Percentiles rank a stretch among this genome's conserved stretches.
Conservation (phyloP, 1,284 basidiomycete species). For the Volvariella surrecta region DNA sequence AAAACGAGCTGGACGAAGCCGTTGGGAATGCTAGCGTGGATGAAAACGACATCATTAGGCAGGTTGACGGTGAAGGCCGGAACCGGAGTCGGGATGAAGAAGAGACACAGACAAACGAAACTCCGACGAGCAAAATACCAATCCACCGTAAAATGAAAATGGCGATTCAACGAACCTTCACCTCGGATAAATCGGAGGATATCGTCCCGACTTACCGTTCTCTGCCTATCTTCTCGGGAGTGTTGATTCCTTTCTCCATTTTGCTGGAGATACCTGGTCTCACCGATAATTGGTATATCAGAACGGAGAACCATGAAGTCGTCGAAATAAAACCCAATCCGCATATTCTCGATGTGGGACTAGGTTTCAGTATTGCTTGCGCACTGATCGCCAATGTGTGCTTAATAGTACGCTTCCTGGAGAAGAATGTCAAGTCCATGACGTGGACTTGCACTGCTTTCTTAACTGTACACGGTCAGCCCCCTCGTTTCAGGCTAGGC, state of each 20-base stretch:
- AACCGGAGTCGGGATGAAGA: too few relatives aligned
- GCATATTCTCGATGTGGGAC: conserved; percentile 48
- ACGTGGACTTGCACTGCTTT: conserved; percentile 59
- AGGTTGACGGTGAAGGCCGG: too few relatives aligned
- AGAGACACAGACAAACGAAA: too few relatives aligned
- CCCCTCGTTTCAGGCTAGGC: not conserved
- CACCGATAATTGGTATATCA: conserved; percentile 63
- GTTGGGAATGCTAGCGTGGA: too few relatives aligned
- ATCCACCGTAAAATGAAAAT: too few relatives aligned
- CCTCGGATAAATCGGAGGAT: not conserved
- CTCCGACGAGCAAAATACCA: too few relatives aligned
- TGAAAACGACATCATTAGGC: too few relatives aligned
- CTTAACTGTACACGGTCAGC: conserved; percentile 58
- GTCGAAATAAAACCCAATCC: conserved; percentile 50
- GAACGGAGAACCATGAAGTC: conserved; percentile 35
- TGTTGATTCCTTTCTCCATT: conserved; percentile 71
- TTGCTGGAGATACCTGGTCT: conserved; percentile 75
- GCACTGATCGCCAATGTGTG: conserved; percentile 65
- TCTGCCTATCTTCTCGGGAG: conserved; percentile 61
- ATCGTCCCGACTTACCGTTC: conserved; percentile 35
- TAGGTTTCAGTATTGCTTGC: conserved; percentile 61
- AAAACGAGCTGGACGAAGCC: too few relatives aligned
- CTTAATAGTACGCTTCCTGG: conserved; percentile 66
- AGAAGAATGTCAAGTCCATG: conserved; percentile 49
- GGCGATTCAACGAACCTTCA: too few relatives aligned